A percentile compares a stretch with the other conserved stretches of the same genome.
Evolutionary conservation across 371 early-diverging fungal species (phyloP).

Genomic region (Mortierella polycephala): DNA sequence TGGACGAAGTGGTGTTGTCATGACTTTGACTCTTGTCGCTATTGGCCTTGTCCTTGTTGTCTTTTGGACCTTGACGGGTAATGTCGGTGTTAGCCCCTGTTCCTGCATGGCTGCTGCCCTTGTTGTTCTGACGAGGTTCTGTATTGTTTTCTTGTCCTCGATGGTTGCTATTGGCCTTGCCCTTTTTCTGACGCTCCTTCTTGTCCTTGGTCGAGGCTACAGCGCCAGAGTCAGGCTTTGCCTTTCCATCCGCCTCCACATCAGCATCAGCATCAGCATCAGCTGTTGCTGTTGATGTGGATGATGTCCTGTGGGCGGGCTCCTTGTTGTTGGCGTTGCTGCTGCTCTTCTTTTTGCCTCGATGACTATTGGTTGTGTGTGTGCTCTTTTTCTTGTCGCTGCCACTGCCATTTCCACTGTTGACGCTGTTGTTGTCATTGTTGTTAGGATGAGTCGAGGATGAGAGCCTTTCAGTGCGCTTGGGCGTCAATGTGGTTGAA

Average conservation of each 20-base stretch:
- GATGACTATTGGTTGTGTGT: constrained; percentile 8
- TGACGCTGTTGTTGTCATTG: constrained; percentile 12
- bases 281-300: constrained; percentile 3
- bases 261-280: not conserved
- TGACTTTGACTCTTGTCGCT: not conserved
- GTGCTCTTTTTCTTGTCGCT: constrained; percentile 27
- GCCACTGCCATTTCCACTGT: constrained; percentile 5
- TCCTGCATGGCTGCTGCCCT: constrained; percentile 2
- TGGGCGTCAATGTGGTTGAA: constrained; percentile 20
- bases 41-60: constrained; percentile 3
- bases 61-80: not conserved
- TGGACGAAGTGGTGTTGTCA: constrained; percentile 1
- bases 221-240: not conserved
- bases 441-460: constrained; percentile 9
- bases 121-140: not conserved
- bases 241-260: constrained; percentile 3
- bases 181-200: not conserved
- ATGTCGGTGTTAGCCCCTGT: not conserved
- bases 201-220: too few species aligned
- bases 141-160: not conserved
- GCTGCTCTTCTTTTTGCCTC: constrained; percentile 31
- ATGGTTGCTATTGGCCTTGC: not conserved
- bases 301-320: constrained; percentile 18
- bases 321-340: constrained; percentile 19
- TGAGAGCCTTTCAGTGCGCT: constrained; percentile 40